Evolutionary conservation across 352 stramenopile species (phyloP).

Genomic region (Phytopythium chamaehyphon): DNA sequence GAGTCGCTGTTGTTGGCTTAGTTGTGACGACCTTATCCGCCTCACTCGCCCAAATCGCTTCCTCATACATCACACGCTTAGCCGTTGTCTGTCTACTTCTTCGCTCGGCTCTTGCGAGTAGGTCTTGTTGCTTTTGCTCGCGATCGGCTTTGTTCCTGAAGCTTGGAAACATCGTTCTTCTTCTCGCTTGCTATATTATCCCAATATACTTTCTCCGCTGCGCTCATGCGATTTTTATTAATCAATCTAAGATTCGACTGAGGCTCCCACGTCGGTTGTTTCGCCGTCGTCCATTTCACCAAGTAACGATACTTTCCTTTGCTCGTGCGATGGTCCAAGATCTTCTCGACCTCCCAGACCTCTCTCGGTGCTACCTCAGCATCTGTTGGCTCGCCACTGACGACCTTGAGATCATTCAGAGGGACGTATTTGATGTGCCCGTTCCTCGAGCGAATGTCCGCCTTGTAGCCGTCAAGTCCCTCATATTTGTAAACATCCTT

Average conservation of each 20-base stretch:
- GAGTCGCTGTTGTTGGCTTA: conserved; percentile 6
- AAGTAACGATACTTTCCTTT: conserved; percentile 23
- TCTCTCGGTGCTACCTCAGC: conserved; percentile 11
- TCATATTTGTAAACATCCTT: conserved; percentile 15
- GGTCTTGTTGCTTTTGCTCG: conserved; percentile 10
- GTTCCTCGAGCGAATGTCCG: conserved; percentile 26
- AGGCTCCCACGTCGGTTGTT: conserved; percentile 16
- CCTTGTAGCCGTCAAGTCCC: conserved; percentile 18
- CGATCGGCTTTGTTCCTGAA: conserved; percentile 9
- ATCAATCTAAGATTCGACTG: conserved; percentile 15
- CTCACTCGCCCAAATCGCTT: conserved; percentile 15
- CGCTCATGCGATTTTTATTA: conserved; percentile 10
- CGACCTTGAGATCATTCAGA: conserved; percentile 15
- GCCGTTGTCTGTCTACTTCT: conserved; percentile 5
- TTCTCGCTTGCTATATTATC: conserved; percentile 1
- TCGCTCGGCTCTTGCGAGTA: conserved; percentile 10
- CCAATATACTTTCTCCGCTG: not conserved
- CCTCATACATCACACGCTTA: conserved; percentile 15
- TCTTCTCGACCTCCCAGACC: conserved; percentile 19
- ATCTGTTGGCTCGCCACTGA: conserved; percentile 13
- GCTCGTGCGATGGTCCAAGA: conserved; percentile 8
- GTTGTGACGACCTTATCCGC: conserved; percentile 6
- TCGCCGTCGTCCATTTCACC: conserved; percentile 14
- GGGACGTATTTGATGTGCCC: conserved; percentile 19
- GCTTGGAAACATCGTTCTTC: conserved; percentile 14